Evolutionary conservation across 106 monocot species (phyloP), one percentile per base, ranked within the genome.

Genomic region (Phalaenopsis equestris): DNA sequence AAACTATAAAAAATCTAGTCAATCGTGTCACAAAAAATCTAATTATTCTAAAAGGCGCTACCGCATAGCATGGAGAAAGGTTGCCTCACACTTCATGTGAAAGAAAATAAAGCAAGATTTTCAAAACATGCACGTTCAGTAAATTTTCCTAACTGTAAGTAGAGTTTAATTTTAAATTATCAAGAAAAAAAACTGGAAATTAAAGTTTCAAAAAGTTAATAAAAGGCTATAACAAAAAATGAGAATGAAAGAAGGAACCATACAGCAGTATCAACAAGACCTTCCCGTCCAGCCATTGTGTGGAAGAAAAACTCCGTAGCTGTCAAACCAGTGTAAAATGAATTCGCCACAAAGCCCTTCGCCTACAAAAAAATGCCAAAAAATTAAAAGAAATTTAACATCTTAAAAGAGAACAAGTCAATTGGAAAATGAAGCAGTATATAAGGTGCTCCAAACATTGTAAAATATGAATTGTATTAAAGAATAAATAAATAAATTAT

Each of bases 301-400:
- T 99, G 99, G 77, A 99, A 99, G 84, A 99, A 99, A 82, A 99
- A 99, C 67, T 99, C 99, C 2, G 99, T 93, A 23, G 95, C 90
- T n/a, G 95, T 93, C 88, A 99, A 87, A 10, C 99, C 99, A 84
- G 93, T 84, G 82, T 95, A 99, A 83, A 95, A 99, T 79, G 99
- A 99, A 86, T 99, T 99, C 45, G 99, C 92, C 74, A 99, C 99
- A 85, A 99, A 99, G 48, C 99, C 99, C 87, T 99, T 99, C 36
- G 99, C 94, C 99, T 99, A 78, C 52, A 97, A 82, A 15, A 78
- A 41, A 56, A 84, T 30, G 76, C 21, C 19, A 16, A 45, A 45
- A 42, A 74, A 3, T 1, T 19, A n/a, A 18, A 74, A 74, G 8
- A 42, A 19, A 74, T 43, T 42, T 19, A 43, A 12, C 23, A 21